phyloP scores from a whole-genome alignment of 2,329 filamentous ascomycete genomes.

The Alternaria gaisen region DNA sequence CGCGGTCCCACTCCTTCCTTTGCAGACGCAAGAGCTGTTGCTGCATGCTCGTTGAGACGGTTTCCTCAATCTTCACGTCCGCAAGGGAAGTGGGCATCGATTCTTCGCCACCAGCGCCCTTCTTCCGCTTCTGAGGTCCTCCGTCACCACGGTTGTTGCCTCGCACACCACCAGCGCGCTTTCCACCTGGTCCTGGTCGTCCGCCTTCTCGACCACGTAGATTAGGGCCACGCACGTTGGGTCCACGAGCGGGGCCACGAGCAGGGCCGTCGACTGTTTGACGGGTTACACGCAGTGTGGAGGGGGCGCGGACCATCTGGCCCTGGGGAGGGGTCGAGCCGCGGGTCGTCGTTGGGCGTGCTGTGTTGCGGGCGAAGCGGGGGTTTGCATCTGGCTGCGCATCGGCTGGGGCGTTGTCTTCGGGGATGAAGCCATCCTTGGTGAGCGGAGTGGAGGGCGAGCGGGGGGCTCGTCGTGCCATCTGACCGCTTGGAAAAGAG shows the following conservation, averaged over 20 bases:
- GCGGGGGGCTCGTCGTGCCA: slow-evolving; percentile 11
- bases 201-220: slow-evolving; percentile 33
- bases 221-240: slow-evolving; percentile 31
- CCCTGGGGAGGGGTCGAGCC: slow-evolving; percentile 29
- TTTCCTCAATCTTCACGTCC: slow-evolving; percentile 23
- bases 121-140: slow-evolving; percentile 36
- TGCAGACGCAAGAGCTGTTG: slow-evolving; percentile 46
- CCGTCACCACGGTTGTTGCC: slow-evolving; percentile 17
- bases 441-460: neutral
- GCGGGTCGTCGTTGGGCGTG: slow-evolving; percentile 16
- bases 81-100: slow-evolving; percentile 5
- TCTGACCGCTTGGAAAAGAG: slow-evolving; percentile 33
- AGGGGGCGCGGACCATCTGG: slow-evolving; percentile 44
- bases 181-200: slow-evolving; percentile 14
- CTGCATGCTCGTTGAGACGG: slow-evolving; percentile 42
- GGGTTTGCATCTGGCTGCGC: slow-evolving; percentile 16
- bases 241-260: slow-evolving; percentile 16
- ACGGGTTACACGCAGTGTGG: slow-evolving; percentile 32
- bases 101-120: slow-evolving; percentile 11
- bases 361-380: slow-evolving; percentile 20
- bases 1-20: slow-evolving; percentile 47
- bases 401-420: slow-evolving; percentile 5
- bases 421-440: slow-evolving; percentile 13
- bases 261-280: slow-evolving; percentile 17
- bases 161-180: slow-evolving; percentile 2